A percentile compares a stretch with the other conserved stretches of the same genome.
phyloP scores from a whole-genome alignment of 2,329 filamentous ascomycete genomes.

The Pseudogymnoascus sp. region DNA sequence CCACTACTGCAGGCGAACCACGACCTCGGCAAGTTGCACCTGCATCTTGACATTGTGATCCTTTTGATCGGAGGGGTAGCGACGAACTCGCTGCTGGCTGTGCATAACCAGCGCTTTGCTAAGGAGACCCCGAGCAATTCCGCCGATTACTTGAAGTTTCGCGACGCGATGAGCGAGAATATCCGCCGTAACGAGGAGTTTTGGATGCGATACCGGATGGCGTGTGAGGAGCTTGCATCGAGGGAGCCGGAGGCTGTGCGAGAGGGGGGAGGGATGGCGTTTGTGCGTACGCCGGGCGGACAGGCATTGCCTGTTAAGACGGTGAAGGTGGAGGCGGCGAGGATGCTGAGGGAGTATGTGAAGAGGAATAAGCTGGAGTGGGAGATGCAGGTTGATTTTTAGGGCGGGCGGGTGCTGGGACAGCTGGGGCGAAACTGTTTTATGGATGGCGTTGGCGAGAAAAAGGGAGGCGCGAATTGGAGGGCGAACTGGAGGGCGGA shows the following conservation, averaged over 20 bases:
- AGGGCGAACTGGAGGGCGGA: background rate
- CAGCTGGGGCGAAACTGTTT: background rate
- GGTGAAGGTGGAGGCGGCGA: background rate
- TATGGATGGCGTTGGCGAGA: background rate
- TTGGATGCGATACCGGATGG: background rate
- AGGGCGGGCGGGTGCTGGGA: background rate
- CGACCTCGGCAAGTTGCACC: background rate
- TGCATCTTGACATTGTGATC: background rate
- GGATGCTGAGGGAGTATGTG: background rate
- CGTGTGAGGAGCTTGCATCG: background rate
- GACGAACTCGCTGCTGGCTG: background rate
- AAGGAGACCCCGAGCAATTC: background rate
- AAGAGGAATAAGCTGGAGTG: background rate
- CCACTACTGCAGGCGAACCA: background rate
- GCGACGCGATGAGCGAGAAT: background rate
- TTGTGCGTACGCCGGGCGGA: background rate
- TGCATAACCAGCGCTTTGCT: background rate
- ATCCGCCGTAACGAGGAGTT: background rate
- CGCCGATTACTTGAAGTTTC: background rate
- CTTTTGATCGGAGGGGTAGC: background rate
- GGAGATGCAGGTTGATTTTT: slow-evolving; percentile 6
- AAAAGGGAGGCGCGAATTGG: background rate
- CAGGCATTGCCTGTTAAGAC: background rate
- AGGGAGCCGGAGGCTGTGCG: background rate
- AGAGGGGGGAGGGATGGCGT: background rate